Conservation (phyloP, 352 stramenopile genomes). For the Phytophthora citrophthora region DNA sequence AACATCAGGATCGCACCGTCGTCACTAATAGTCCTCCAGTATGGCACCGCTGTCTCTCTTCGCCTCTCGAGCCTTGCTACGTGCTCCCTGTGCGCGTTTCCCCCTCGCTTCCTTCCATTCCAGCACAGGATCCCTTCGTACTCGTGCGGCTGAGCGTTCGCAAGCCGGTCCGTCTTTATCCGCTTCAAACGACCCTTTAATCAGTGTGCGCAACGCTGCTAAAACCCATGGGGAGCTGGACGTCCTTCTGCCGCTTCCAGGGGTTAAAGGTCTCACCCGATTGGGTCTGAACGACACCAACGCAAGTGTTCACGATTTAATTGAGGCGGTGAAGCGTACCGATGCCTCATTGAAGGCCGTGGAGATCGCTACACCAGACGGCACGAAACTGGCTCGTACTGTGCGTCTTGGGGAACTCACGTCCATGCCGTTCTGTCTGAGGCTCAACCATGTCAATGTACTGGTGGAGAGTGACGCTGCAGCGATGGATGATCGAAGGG, state of each 20-base stretch:
- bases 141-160: conserved; percentile 20
- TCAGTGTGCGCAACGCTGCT: conserved; percentile 59
- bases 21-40: conserved; percentile 2
- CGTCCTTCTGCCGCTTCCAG: conserved; percentile 68
- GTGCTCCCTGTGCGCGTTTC: conserved; percentile 8
- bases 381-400: conserved; percentile 70
- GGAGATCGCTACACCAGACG: conserved; percentile 68
- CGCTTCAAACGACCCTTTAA: conserved; percentile 19
- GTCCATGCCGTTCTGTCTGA: conserved; percentile 71
- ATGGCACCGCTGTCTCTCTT: conserved; percentile 12
- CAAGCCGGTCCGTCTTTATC: conserved; percentile 5
- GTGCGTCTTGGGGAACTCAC: conserved; percentile 68
- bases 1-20: conserved; percentile 6
- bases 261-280: conserved; percentile 54
- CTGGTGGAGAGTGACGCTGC: conserved; percentile 53
- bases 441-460: conserved; percentile 72
- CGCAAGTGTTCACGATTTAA: conserved; percentile 57
- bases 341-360: conserved; percentile 70
- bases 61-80: conserved; percentile 7
- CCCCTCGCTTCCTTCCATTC: conserved; percentile 21
- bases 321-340: conserved; percentile 54
- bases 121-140: conserved; percentile 19
- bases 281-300: conserved; percentile 47
- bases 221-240: conserved; percentile 47
- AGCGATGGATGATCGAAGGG: conserved; percentile 34